phyloP scores from a whole-genome alignment of 2,329 filamentous ascomycete genomes.

The Cytospora chrysosperma region DNA sequence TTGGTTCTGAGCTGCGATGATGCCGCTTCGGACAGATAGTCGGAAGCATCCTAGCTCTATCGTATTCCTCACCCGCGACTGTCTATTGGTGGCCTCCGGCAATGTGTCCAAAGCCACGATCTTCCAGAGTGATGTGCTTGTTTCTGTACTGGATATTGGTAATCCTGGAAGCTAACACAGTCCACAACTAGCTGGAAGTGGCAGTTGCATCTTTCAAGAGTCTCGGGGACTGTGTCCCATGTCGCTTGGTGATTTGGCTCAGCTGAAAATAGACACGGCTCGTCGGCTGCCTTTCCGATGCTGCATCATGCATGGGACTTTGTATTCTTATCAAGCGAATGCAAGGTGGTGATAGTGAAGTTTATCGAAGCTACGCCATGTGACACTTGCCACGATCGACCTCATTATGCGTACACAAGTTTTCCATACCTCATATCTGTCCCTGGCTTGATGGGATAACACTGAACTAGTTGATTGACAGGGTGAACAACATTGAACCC shows the following conservation, averaged over 20 bases:
- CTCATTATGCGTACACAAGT: neutral
- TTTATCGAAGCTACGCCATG: neutral
- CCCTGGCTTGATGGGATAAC: neutral
- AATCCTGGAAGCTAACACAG: neutral
- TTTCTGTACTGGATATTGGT: neutral
- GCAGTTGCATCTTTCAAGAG: neutral
- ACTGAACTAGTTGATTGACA: neutral
- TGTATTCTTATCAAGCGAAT: neutral
- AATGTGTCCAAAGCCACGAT: neutral
- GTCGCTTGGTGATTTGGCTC: neutral
- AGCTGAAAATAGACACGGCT: neutral
- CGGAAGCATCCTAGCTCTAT: neutral
- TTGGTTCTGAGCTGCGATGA: neutral
- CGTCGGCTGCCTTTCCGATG: neutral
- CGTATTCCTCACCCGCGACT: neutral
- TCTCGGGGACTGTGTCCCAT: neutral
- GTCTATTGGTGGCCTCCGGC: neutral
- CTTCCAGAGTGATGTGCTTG: neutral
- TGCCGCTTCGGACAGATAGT: neutral
- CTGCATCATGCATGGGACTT: neutral
- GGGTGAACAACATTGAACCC: neutral
- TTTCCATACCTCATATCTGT: neutral
- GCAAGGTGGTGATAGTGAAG: neutral
- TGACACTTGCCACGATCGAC: neutral
- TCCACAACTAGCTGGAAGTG: neutral